Evolutionary conservation across 1,284 basidiomycete species (phyloP), one percentile per base, ranked within the genome.

Genomic region (Sparassis latifolia): DNA sequence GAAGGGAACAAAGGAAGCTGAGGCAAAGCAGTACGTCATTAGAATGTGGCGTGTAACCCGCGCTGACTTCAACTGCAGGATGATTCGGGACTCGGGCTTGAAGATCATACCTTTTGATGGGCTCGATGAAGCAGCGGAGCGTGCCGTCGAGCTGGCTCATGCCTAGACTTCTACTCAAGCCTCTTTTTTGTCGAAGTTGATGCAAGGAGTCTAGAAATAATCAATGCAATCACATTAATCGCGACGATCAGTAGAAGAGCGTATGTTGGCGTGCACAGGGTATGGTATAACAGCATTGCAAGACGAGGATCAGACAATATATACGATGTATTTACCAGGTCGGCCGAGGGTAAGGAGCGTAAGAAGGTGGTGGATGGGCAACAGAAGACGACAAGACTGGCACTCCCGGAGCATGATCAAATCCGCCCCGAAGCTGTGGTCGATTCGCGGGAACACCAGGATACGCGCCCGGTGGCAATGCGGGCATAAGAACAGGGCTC

Each of bases 1-100:
- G 58, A 97, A 99, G 74, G 96, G 96, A 45, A 99, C 95, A 29
- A 98, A 95, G 72, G 96, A 98, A 71, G 76, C 75, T 50, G 95
- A 98, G 72, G 96, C 96, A 7, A 98, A 98, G 75, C 76, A 89
- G 89, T 94, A 69, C 57, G 86, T 77, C 28, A 10, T 37, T 31
- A 27, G 45, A n/a, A 33, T 32, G 28, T 3, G 20, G 3, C 33
- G 7, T 9, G 42, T 41, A 4, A 10, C 6, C 29, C 12, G 27
- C 35, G 45, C 12, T 51, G 32, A 35, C 53, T 45, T 4, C 27
- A 2, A 5, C 5, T 53, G 20, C 55, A 94, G 92, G 65, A 88
- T 97, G 84, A 97, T 97, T 70, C 85, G 76, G 65, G 81, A 92
- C 49, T 96, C 92, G 43, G 92, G 92, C 47, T 75, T 99, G 63